Evolutionary conservation across 306 rosid species (phyloP).

Genomic region (Malus domestica): DNA sequence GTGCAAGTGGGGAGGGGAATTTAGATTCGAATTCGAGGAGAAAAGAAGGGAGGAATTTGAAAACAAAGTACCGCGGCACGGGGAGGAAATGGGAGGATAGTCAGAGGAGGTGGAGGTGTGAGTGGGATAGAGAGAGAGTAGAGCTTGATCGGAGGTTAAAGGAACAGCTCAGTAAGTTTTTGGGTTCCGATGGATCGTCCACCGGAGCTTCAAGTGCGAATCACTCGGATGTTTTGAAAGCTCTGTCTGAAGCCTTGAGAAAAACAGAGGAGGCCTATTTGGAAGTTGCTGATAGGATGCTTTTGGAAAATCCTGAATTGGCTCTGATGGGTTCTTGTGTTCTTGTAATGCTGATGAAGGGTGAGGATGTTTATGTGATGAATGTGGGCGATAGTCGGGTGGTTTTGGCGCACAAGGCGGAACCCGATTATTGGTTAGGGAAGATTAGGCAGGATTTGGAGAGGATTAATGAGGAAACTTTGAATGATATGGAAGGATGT

Average conservation of each 20-base stretch:
- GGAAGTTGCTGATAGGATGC: constrained; percentile 77
- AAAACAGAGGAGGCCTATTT: constrained; percentile 87
- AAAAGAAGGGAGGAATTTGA: constrained; percentile 28
- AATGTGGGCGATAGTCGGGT: constrained; percentile 94
- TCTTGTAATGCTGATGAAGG: constrained; percentile 95
- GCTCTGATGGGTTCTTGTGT: constrained; percentile 99
- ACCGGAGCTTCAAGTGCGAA: constrained; percentile 16
- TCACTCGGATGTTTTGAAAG: constrained; percentile 75
- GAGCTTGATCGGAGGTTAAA: constrained; percentile 81
- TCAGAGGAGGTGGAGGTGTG: constrained; percentile 87
- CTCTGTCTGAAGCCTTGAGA: constrained; percentile 67
- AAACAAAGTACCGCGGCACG: constrained; percentile 42
- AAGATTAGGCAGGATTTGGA: constrained; percentile 84
- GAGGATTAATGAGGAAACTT: constrained; percentile 85
- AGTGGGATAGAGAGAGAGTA: constrained; percentile 79
- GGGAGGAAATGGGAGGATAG: constrained; percentile 81
- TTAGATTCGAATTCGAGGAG: constrained; percentile 23
- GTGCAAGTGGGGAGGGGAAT: constrained; percentile 45
- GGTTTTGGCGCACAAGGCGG: constrained; percentile 79
- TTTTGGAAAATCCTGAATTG: constrained; percentile 75
- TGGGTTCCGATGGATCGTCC: constrained; percentile 22
- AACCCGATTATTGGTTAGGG: constrained; percentile 92
- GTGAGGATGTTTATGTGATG: constrained; percentile 92
- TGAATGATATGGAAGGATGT: constrained; percentile 76
- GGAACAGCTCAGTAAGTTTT: constrained; percentile 58